These are phyloP conservation scores for Ascoidea asiatica DNA, from an alignment of 805 yeast species.

Conservation along the genomic window DNA sequence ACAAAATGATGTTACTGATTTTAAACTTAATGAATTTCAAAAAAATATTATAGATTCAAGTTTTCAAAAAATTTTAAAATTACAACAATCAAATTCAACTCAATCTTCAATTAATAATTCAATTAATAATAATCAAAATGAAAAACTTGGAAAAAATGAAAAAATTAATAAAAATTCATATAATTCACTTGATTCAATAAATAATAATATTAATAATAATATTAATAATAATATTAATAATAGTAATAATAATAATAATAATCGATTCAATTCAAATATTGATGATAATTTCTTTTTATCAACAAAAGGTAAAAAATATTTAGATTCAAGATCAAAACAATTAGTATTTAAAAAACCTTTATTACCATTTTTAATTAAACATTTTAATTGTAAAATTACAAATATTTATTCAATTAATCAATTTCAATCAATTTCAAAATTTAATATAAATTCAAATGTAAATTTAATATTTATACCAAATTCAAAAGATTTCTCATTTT, in stretches of 20 bases:
- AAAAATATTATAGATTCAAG: not conserved
- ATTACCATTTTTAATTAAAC: conserved; percentile 7
- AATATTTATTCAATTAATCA: conserved; percentile 2
- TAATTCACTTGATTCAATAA: too few species aligned
- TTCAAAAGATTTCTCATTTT: conserved; percentile 4
- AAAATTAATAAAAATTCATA: not conserved
- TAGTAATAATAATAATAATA: too few species aligned
- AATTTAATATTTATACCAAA: conserved; percentile 4
- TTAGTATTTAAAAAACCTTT: not conserved
- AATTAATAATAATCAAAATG: not conserved
- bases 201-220: not conserved
- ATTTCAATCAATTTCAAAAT: not conserved
- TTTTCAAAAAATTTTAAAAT: not conserved
- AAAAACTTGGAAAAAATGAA: too few species aligned
- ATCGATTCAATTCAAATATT: not conserved
- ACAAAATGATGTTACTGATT: conserved; percentile 11
- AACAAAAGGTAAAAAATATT: not conserved
- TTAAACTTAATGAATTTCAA: not conserved
- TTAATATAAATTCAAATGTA: not conserved
- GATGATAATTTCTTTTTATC: too few species aligned
- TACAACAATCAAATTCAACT: not conserved
- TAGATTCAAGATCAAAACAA: not conserved
- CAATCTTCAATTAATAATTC: not conserved
- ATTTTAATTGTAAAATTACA: conserved; percentile 9
- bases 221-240: not conserved